Conservation (phyloP, 768 basidiomycete species). For the Ephemerocybe angulata region DNA sequence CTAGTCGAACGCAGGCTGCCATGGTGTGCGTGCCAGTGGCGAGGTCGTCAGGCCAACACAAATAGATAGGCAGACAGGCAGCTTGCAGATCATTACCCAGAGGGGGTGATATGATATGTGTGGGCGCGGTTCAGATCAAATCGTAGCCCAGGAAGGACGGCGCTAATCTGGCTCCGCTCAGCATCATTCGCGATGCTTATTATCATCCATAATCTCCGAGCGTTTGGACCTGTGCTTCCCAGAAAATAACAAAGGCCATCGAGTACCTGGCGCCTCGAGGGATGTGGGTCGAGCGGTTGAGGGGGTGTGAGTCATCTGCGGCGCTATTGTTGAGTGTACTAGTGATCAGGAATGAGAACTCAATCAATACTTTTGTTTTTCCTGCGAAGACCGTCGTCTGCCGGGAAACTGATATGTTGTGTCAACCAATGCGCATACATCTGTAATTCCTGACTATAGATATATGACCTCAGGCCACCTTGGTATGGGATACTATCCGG, state of each 20-base stretch:
- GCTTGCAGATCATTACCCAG: slow-evolving; percentile 6
- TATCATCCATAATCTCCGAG: background rate
- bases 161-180: slow-evolving; percentile 2
- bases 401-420: too few relatives aligned
- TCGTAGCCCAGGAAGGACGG: background rate
- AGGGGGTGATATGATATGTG: too few relatives aligned
- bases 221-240: background rate
- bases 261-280: background rate
- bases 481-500: background rate
- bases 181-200: background rate
- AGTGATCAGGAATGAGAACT: background rate
- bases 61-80: background rate
- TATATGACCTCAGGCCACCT: too few relatives aligned
- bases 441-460: too few relatives aligned
- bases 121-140: too few relatives aligned
- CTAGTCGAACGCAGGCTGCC: too few relatives aligned
- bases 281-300: too few relatives aligned
- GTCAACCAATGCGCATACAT: too few relatives aligned
- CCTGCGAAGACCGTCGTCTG: slow-evolving; percentile 3
- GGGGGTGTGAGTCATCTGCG: background rate
- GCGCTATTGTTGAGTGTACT: background rate
- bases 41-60: background rate
- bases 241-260: slow-evolving; percentile 1
- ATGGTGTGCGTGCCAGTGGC: too few relatives aligned
- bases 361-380: background rate